Base-by-base conservation (phyloP, 768 basidiomycete genomes). In the Lentinula lateritia region DNA sequence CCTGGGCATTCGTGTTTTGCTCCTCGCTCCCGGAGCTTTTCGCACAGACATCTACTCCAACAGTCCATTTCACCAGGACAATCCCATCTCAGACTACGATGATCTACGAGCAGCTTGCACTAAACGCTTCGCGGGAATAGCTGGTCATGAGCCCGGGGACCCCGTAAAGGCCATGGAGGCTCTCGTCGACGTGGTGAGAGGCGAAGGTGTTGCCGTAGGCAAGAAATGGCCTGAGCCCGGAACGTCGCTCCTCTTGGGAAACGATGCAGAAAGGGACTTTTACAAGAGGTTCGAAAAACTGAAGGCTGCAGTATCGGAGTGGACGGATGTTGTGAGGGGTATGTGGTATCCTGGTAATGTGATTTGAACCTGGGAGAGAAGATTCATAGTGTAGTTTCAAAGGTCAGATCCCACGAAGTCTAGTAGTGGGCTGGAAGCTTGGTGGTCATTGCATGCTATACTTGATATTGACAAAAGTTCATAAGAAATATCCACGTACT, bases 121-220 rank as follows among this genome's bases (percentile, higher is more conserved):
- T 6, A 66, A 66, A 23, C 66, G 69, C 9, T 83, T 78, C 60
- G 62, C 54, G 8, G 63, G 71, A 0, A 65, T 82, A 2, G 68
- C 78, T 6, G 80, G 81, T 6, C 75, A 71, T n/a, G 80, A 83
- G 65, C 74, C 70, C n/a, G 85, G 86, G 0, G 84, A 88, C 67
- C 86, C 86, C 0, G 68, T 71, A 50, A 86, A 84, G 67, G 87
- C 83, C 1, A 84, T 84, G 78, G 75, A 82, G 16, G 75, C 69
- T 12, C 68, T 81, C 7, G 75, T 79, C 0, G 80, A 81, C 60
- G 73, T 80, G 8, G 78, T 80, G 2, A 66, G 74, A 63, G 84
- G 83, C 6, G 85, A 87, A 66, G 83, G 83, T 4, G 65, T 70
- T 28, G 81, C 81, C 1, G 65, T 69, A 28, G 83, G 79, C 15